phyloP scores from a whole-genome alignment of 768 basidiomycete species.

The Kwoniella sp. region DNA sequence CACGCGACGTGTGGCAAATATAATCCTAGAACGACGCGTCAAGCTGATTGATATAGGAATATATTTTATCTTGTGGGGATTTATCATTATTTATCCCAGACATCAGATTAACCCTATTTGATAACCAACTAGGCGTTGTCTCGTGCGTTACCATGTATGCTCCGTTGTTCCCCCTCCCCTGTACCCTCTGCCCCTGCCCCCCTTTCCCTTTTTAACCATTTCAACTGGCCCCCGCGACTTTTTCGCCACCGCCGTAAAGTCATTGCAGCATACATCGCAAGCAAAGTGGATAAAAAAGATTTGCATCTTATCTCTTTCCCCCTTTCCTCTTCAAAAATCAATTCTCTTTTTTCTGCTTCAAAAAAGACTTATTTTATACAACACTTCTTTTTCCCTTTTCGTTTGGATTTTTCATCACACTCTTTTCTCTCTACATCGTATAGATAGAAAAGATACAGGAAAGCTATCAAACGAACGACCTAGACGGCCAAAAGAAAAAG shows the following conservation, averaged over 20 bases:
- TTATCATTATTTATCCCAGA: constrained; percentile 16
- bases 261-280: too few relatives aligned
- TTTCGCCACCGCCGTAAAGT: constrained; percentile 14
- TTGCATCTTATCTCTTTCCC: constrained; percentile 15
- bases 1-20: constrained; percentile 15
- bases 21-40: constrained; percentile 24
- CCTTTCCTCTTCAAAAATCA: constrained; percentile 1
- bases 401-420: constrained; percentile 11
- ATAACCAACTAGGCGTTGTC: not conserved
- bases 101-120: not conserved
- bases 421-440: constrained; percentile 27
- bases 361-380: not conserved
- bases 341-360: constrained; percentile 9
- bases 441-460: constrained; percentile 21
- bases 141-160: not conserved
- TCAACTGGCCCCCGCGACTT: not conserved
- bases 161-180: constrained; percentile 16
- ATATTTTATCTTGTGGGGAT: too few relatives aligned
- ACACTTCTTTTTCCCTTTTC: constrained; percentile 10
- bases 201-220: constrained; percentile 4
- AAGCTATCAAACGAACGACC: constrained; percentile 10
- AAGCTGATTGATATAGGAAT: not conserved
- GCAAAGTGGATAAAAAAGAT: constrained; percentile 16
- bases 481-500: constrained; percentile 11
- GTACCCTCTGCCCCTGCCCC: not conserved